Evolutionary conservation across 148 eudicot species (phyloP).

Genomic region (Rhododendron williamsianum): DNA sequence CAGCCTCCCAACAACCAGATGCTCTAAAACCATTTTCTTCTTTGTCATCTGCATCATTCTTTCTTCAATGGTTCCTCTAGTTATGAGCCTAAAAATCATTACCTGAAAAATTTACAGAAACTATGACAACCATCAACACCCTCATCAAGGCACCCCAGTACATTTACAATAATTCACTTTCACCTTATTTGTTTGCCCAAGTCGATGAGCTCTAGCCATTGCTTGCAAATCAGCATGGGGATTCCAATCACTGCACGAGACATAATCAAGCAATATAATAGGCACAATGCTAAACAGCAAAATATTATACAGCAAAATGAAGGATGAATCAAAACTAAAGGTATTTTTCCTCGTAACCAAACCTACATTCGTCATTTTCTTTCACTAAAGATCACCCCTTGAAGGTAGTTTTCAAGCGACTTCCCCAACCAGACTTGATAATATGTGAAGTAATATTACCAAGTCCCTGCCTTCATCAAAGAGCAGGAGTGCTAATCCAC

Average conservation of each 20-base stretch:
- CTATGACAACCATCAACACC: not conserved
- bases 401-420: not conserved
- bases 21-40: slow-evolving; percentile 98
- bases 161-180: not conserved
- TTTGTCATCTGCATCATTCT: slow-evolving; percentile 99
- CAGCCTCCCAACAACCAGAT: slow-evolving; percentile 95
- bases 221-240: slow-evolving; percentile 99
- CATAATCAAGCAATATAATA: not conserved
- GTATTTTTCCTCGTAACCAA: not conserved
- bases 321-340: not conserved
- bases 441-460: not conserved
- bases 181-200: slow-evolving; percentile 98
- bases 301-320: not conserved
- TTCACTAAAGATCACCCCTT: not conserved
- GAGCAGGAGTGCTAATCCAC: not conserved
- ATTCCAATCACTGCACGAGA: slow-evolving; percentile 84
- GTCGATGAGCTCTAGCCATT: slow-evolving; percentile 98
- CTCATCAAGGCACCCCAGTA: not conserved
- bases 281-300: not conserved
- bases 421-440: not conserved
- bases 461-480: not conserved
- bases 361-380: not conserved
- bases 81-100: slow-evolving; percentile 90
- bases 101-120: slow-evolving; percentile 45
- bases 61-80: slow-evolving; percentile 96